phyloP scores from a whole-genome alignment of 225 moss, liverwort and hornwort genomes.

The Sphagnum contortum region DNA sequence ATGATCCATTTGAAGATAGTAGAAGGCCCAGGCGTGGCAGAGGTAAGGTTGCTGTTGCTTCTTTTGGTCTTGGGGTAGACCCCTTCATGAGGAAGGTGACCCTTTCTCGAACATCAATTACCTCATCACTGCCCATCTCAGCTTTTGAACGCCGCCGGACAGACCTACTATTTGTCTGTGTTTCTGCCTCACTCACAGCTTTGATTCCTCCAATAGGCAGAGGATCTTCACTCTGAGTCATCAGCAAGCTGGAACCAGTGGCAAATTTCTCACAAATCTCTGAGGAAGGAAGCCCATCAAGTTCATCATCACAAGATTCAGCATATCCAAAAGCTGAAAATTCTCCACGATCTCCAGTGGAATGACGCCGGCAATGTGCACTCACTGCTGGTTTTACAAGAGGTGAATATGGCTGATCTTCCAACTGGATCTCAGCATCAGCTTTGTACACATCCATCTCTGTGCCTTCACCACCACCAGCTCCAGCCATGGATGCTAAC shows the following conservation, averaged over 20 bases:
- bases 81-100: slow-evolving; percentile 43
- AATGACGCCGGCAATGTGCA: slow-evolving; percentile 12
- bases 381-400: slow-evolving; percentile 30
- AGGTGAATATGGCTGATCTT: slow-evolving; percentile 55
- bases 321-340: slow-evolving; percentile 24
- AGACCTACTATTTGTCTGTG: slow-evolving; percentile 43
- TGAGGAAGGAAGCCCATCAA: slow-evolving; percentile 39
- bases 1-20: slow-evolving; percentile 43
- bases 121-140: slow-evolving; percentile 40
- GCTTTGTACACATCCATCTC: slow-evolving; percentile 80
- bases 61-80: slow-evolving; percentile 52
- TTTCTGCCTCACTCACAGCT: slow-evolving; percentile 41
- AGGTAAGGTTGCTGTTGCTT: slow-evolving; percentile 14
- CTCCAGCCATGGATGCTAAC: slow-evolving; percentile 35
- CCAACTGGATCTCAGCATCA: slow-evolving; percentile 49
- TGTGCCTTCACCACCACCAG: slow-evolving; percentile 45
- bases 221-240: slow-evolving; percentile 35
- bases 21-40: slow-evolving; percentile 12
- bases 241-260: slow-evolving; percentile 24
- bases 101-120: slow-evolving; percentile 25
- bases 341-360: slow-evolving; percentile 18
- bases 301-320: slow-evolving; percentile 36
- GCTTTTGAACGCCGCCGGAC: slow-evolving; percentile 75
- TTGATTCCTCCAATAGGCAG: slow-evolving; percentile 27
- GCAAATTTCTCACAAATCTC: slow-evolving; percentile 20